Conservation (phyloP, 768 basidiomycete species). For the Mycena maculata region DNA sequence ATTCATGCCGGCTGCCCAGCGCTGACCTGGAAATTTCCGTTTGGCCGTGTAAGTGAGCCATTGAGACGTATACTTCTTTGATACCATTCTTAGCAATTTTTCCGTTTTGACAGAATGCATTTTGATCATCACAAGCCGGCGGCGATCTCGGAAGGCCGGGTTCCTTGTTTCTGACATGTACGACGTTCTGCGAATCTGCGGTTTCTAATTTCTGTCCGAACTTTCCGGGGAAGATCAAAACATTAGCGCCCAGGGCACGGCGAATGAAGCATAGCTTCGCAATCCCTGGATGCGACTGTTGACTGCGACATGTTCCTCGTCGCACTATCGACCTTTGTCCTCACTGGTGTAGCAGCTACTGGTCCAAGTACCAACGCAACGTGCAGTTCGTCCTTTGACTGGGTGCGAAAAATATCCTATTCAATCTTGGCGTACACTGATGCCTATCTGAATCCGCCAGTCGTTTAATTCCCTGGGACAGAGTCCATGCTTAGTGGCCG, state of each 20-base stretch:
- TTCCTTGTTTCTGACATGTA: not conserved
- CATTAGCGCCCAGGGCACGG: constrained; percentile 8
- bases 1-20: too few relatives aligned
- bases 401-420: constrained; percentile 34
- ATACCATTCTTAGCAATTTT: not conserved
- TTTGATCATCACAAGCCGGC: not conserved
- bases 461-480: constrained; percentile 52
- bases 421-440: not conserved
- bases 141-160: too few relatives aligned
- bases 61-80: not conserved
- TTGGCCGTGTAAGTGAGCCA: too few relatives aligned
- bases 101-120: constrained; percentile 1
- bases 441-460: constrained; percentile 43
- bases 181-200: not conserved
- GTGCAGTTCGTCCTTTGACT: constrained; percentile 35
- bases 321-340: constrained; percentile 16
- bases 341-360: constrained; percentile 11
- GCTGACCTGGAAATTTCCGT: too few relatives aligned
- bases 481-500: constrained; percentile 58
- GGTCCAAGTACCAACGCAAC: constrained; percentile 30
- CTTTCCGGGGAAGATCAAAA: constrained; percentile 10
- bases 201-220: constrained; percentile 3
- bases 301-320: constrained; percentile 17
- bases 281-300: constrained; percentile 11
- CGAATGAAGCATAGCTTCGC: constrained; percentile 17